phyloP scores from a whole-genome alignment of 2,329 filamentous ascomycete genomes.

The Volutella citrinella region DNA sequence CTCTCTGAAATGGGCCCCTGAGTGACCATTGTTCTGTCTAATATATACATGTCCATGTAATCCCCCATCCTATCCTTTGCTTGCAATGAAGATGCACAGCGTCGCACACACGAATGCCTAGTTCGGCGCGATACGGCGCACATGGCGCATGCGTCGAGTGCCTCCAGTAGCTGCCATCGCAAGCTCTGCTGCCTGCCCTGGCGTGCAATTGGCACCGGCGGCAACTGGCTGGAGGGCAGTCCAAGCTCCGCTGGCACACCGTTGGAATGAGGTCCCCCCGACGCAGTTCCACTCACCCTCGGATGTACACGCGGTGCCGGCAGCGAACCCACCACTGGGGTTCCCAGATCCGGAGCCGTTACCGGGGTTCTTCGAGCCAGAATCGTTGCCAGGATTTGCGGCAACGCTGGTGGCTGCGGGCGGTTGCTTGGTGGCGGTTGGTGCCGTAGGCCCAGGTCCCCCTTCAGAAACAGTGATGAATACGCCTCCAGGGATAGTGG shows the following conservation, averaged over 20 bases:
- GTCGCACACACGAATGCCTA: too few species aligned
- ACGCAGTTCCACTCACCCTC: constrained; percentile 57
- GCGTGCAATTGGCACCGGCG: constrained; percentile 41
- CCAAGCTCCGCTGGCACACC: constrained; percentile 53
- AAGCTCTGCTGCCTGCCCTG: constrained; percentile 39
- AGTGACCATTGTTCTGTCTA: too few species aligned
- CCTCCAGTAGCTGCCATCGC: constrained; percentile 27
- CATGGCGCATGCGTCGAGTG: too few species aligned
- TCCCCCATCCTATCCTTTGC: too few species aligned
- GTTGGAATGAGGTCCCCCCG: constrained; percentile 48
- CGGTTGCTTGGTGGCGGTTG: constrained; percentile 20
- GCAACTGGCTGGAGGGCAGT: constrained; percentile 41
- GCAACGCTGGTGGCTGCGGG: constrained; percentile 12
- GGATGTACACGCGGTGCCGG: constrained; percentile 42
- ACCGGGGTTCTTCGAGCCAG: constrained; percentile 5
- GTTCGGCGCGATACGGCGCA: too few species aligned
- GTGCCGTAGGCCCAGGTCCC: constrained; percentile 3
- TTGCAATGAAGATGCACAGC: too few species aligned
- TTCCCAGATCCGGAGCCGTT: constrained; percentile 24
- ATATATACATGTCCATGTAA: too few species aligned
- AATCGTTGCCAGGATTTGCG: constrained; percentile 5
- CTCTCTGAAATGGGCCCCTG: too few species aligned
- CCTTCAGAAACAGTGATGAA: constrained; percentile 36
- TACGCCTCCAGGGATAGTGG: constrained; percentile 33
- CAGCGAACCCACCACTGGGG: constrained; percentile 28